phyloP scores from a whole-genome alignment of 164 flowering plant genomes.

The Chimonanthus salicifolius region DNA sequence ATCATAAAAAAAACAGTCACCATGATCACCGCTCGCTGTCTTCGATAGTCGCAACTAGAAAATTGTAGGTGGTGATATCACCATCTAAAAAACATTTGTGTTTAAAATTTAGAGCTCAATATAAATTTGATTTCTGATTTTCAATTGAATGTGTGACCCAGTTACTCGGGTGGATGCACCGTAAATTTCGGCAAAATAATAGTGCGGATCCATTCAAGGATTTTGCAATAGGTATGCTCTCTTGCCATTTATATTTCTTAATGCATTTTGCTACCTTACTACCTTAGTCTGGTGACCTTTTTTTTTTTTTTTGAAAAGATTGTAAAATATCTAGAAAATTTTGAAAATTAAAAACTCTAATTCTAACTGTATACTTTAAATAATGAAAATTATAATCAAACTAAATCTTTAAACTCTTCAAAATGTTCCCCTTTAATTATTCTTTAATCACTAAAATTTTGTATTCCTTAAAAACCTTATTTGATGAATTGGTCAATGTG shows the following conservation, averaged over 20 bases:
- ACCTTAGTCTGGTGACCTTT: too few relatives aligned
- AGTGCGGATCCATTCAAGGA: conserved; percentile 41
- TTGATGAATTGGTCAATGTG: too few relatives aligned
- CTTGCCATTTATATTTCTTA: not conserved
- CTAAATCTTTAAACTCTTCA: too few relatives aligned
- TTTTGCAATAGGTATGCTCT: conserved; percentile 34
- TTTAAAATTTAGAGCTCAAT: not conserved
- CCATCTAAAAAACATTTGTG: not conserved
- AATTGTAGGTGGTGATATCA: not conserved
- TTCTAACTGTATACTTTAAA: too few relatives aligned
- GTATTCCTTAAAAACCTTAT: too few relatives aligned
- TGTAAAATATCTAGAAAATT: too few relatives aligned
- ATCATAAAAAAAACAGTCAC: not conserved
- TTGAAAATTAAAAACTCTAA: too few relatives aligned
- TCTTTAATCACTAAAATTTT: too few relatives aligned
- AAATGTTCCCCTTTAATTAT: too few relatives aligned
- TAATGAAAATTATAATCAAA: too few relatives aligned
- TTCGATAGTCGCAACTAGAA: not conserved
- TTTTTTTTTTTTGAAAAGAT: too few relatives aligned
- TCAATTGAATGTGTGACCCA: conserved; percentile 19
- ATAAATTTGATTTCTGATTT: not conserved
- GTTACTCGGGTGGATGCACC: conserved; percentile 94
- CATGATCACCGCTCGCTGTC: not conserved
- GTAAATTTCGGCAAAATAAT: conserved; percentile 66
- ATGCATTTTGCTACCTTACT: not conserved